phyloP scores from a whole-genome alignment of 352 stramenopile species.

The Peronospora tabacina region DNA sequence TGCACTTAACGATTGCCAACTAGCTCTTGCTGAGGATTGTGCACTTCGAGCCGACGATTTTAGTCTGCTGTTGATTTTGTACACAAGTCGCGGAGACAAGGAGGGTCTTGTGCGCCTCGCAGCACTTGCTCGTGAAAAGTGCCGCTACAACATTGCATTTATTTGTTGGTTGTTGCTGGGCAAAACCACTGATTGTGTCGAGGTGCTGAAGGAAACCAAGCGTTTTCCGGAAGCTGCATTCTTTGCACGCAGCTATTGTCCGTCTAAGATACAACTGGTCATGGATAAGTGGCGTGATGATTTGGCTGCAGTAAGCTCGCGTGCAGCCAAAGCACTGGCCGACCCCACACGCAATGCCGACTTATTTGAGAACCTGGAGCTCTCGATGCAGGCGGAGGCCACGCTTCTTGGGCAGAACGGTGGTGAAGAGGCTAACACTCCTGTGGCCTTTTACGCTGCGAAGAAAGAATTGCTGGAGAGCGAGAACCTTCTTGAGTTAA shows the following conservation, averaged over 20 bases:
- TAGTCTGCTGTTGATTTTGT: constrained; percentile 94
- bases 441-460: constrained; percentile 71
- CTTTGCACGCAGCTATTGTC: constrained; percentile 97
- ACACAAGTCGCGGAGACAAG: constrained; percentile 92
- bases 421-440: constrained; percentile 35
- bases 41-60: constrained; percentile 94
- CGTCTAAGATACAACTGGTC: constrained; percentile 91
- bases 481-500: constrained; percentile 44
- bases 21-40: constrained; percentile 92
- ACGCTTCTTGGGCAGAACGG: constrained; percentile 82
- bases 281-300: constrained; percentile 96
- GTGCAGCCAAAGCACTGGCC: constrained; percentile 92
- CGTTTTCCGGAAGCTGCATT: constrained; percentile 96
- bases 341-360: constrained; percentile 89
- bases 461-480: constrained; percentile 57
- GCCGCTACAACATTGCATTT: constrained; percentile 95
- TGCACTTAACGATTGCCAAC: constrained; percentile 89
- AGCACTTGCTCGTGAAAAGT: constrained; percentile 73
- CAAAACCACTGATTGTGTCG: constrained; percentile 92
- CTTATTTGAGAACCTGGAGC: constrained; percentile 93
- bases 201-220: constrained; percentile 92
- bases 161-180: constrained; percentile 92
- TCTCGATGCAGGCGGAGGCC: constrained; percentile 92
- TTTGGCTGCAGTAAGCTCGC: constrained; percentile 72
- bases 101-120: constrained; percentile 88